phyloP scores from a whole-genome alignment of 164 flowering plant genomes.

The Cinnamomum chago region DNA sequence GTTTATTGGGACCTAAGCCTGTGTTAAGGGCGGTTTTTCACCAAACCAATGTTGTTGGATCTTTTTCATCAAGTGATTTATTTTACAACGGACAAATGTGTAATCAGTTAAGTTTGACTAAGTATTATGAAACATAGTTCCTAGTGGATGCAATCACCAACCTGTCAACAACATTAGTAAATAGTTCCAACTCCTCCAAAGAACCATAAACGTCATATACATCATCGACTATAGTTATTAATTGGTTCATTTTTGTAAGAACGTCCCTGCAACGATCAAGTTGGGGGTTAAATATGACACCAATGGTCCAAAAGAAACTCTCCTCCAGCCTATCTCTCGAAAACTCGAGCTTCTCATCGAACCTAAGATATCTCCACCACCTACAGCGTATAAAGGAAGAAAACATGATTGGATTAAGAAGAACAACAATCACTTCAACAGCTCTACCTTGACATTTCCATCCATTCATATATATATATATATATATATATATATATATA shows the following conservation, averaged over 20 bases:
- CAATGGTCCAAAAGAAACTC: slow-evolving; percentile 33
- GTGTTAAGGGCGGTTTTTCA: no score
- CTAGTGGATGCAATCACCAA: neutral
- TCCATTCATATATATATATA: no score
- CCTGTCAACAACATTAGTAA: slow-evolving; percentile 38
- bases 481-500: no score
- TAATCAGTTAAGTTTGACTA: no score
- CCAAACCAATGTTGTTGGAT: no score
- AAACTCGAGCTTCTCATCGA: neutral
- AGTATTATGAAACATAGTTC: no score
- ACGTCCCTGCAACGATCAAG: slow-evolving; percentile 19
- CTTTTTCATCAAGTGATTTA: neutral
- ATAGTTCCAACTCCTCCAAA: slow-evolving; percentile 32
- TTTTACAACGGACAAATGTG: neutral
- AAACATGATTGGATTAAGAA: no score
- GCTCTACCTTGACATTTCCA: no score
- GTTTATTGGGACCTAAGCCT: no score
- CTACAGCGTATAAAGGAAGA: neutral
- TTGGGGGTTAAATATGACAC: slow-evolving; percentile 28
- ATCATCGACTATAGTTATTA: slow-evolving; percentile 35
- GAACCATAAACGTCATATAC: slow-evolving; percentile 42
- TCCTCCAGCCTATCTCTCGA: slow-evolving; percentile 42
- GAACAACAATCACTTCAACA: no score
- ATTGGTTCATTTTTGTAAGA: slow-evolving; percentile 29
- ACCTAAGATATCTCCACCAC: slow-evolving; percentile 1